phyloP scores from a whole-genome alignment of 73 alveolate genomes.

The Paramecium octaurelia region DNA sequence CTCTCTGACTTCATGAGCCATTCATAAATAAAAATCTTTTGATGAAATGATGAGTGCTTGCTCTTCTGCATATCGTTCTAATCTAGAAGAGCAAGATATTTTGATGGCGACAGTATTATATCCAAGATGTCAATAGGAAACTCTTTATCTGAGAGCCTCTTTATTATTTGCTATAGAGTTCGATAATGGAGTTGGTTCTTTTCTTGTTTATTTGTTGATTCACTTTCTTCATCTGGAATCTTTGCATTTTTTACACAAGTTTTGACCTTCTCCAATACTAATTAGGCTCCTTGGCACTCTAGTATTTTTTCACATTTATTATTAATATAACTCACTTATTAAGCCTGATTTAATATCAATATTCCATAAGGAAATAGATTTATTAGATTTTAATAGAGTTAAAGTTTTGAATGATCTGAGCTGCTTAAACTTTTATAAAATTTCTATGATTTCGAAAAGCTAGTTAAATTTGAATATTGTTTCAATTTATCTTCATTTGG shows the following conservation, averaged over 20 bases:
- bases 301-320: constrained; percentile 1
- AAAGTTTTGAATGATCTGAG: background rate
- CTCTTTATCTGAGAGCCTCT: background rate
- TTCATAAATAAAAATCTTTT: background rate
- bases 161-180: background rate
- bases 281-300: background rate
- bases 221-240: background rate
- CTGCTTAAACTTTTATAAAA: background rate
- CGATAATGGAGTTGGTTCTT: background rate
- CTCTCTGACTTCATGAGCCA: background rate
- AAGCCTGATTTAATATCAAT: background rate
- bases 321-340: background rate
- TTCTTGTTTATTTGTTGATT: background rate
- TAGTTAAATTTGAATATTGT: background rate
- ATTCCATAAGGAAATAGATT: background rate
- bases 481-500: background rate
- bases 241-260: background rate
- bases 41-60: background rate
- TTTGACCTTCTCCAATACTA: background rate
- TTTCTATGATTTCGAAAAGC: background rate
- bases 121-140: background rate
- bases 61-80: background rate
- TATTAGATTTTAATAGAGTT: background rate
- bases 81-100: background rate
- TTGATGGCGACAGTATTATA: background rate